Evolutionary conservation across 2,329 filamentous ascomycete species (phyloP).

Genomic region (Pyrenophora seminiperda): DNA sequence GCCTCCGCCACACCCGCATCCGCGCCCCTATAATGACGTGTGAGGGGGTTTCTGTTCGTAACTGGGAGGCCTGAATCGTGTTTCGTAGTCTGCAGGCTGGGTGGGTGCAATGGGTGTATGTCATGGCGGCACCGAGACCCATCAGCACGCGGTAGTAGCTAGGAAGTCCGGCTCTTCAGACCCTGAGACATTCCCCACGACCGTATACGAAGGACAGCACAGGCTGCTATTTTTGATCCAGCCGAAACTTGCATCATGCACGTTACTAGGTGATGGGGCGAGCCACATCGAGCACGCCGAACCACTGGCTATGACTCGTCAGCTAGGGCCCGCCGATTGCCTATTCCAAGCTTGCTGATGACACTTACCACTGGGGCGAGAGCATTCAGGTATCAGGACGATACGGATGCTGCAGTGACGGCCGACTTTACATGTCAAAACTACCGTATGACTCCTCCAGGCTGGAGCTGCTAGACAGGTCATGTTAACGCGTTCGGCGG

Average conservation of each 20-base stretch:
- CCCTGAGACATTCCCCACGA: background rate
- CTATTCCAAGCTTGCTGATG: too few species aligned
- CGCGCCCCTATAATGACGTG: too few species aligned
- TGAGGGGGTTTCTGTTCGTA: background rate
- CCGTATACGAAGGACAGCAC: too few species aligned
- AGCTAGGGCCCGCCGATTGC: too few species aligned
- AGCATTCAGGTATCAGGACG: too few species aligned
- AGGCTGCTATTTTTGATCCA: constrained; percentile 3
- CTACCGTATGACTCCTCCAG: too few species aligned
- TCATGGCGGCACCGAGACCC: background rate
- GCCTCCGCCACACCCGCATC: too few species aligned
- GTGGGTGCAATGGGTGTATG: too few species aligned
- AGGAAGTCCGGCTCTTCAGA: background rate
- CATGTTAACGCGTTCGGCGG: background rate
- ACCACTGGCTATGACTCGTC: too few species aligned
- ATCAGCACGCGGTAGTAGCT: background rate
- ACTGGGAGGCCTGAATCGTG: background rate
- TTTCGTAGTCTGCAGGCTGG: background rate
- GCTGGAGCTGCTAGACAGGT: constrained; percentile 2
- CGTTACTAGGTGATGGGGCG: background rate
- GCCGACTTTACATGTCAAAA: background rate
- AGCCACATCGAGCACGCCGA: background rate
- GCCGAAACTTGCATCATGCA: background rate
- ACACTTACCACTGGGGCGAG: too few species aligned
- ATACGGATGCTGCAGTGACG: too few species aligned